These are phyloP conservation scores for Bothriochloa decipiens DNA, from an alignment of 176 grass and related monocot species.

Conservation along the genomic window DNA sequence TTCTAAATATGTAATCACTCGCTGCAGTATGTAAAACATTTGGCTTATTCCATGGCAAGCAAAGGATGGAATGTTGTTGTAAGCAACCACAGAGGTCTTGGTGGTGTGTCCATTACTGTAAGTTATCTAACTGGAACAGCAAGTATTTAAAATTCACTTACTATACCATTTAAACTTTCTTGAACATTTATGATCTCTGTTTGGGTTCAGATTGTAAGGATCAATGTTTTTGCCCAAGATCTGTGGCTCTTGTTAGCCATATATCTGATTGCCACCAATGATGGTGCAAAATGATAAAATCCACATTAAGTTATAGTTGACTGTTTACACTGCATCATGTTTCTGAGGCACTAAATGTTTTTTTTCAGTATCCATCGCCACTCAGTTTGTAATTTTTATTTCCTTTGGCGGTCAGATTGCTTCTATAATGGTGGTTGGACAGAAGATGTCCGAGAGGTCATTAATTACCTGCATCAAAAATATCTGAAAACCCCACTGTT, in stretches of 20 bases:
- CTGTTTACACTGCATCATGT: constrained; percentile 26
- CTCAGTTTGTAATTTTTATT: constrained; percentile 33
- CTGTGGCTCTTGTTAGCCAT: constrained; percentile 15
- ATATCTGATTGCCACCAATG: constrained; percentile 12
- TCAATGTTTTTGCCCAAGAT: background rate
- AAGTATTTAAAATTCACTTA: constrained; percentile 31
- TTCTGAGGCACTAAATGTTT: constrained; percentile 26
- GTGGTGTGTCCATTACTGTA: constrained; percentile 93
- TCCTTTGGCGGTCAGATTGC: constrained; percentile 76
- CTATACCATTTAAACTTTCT: constrained; percentile 33
- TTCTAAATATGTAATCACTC: constrained; percentile 39
- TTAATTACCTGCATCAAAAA: constrained; percentile 80
- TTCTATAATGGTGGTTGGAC: constrained; percentile 98
- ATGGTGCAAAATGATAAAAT: constrained; percentile 13
- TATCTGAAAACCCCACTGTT: constrained; percentile 77
- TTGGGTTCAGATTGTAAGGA: constrained; percentile 4
- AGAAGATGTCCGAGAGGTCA: constrained; percentile 76
- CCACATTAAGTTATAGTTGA: background rate
- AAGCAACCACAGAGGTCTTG: constrained; percentile 92
- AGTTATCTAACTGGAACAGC: constrained; percentile 47
- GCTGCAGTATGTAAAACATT: constrained; percentile 84
- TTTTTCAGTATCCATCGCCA: constrained; percentile 33
- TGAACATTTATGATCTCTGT: constrained; percentile 15
- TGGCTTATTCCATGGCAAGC: constrained; percentile 69
- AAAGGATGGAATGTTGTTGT: constrained; percentile 94